A percentile compares a stretch with the other conserved stretches of the same genome.
phyloP scores from a whole-genome alignment of 257 asterid genomes.

The Solanum chaucha region DNA sequence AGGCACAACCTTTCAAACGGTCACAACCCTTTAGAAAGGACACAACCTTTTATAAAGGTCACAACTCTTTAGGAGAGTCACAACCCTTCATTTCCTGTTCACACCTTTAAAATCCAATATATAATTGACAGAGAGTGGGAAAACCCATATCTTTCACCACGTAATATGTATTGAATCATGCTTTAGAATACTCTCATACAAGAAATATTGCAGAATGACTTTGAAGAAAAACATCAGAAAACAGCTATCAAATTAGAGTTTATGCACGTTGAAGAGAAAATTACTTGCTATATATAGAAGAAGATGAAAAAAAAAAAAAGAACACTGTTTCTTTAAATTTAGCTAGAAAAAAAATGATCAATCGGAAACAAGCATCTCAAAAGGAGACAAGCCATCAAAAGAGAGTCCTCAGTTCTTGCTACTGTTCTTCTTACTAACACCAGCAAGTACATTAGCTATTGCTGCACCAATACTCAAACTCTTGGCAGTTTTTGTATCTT shows the following conservation, averaged over 20 bases:
- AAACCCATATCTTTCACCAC: no score
- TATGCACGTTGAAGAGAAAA: background rate
- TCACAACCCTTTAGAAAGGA: no score
- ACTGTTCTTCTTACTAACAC: background rate
- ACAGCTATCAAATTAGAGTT: background rate
- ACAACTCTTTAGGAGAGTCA: no score
- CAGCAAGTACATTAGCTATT: background rate
- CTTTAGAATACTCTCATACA: background rate
- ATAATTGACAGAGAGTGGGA: no score
- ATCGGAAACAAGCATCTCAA: background rate
- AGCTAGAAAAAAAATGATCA: background rate
- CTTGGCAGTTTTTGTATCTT: background rate
- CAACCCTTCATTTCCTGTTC: no score
- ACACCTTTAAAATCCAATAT: no score
- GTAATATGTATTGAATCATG: background rate
- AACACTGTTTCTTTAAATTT: background rate
- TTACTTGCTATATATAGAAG: background rate
- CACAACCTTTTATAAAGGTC: no score
- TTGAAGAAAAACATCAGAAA: background rate
- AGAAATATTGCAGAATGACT: background rate
- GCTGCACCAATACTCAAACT: background rate
- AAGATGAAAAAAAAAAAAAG: background rate
- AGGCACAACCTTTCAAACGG: no score
- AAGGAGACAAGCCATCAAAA: background rate
- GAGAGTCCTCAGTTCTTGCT: background rate